Evolutionary conservation across 371 early-diverging fungal species (phyloP), one percentile per base, ranked within the genome.

Genomic region (Rhizopus arrhizus): DNA sequence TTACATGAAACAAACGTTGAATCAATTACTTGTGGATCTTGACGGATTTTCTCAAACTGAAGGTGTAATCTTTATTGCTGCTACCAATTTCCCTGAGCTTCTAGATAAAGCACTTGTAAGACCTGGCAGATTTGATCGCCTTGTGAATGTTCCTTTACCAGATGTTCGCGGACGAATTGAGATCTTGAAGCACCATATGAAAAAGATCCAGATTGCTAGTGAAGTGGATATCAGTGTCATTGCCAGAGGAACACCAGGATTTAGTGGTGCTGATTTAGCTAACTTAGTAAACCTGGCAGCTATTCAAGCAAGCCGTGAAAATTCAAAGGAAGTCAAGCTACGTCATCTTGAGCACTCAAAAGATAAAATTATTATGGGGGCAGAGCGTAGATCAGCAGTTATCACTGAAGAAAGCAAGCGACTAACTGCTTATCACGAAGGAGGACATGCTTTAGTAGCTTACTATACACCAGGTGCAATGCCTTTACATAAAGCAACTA

Each of bases 31-130:
- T 28, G 96, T 96, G n/a, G 97, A 97, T 62, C 77, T 99, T 43
- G 99, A 99, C 70, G 99, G 99, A 62, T 97, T 97, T 69, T 89
- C 91, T 12, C 87, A 92, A 60, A 88, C 90, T n/a, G 94, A 93
- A 70, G 97, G 96, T 6, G 93, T 99, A 6, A 95, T 99, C 53
- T 89, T 99, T 55, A 95, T 99, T 71, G 99, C 95, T 3, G 99
- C 99, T 8, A 99, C 99, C 52, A 99, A 99, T 76, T 94, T 96
- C 46, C 98, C 99, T 2, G 99, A 99, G 58, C 83, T 98, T n/a
- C 78, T 99, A 22, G 99, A 99, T 72, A 94, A 95, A 59, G 99
- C 99, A 0, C 81, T 99, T 56, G 89, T 95, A 35, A 87, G 99
- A 8, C 99, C 99, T 7, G 99, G 99, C 10, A 86, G 99, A 16